Evolutionary conservation across 164 flowering plant species (phyloP), one percentile per base, ranked within the genome.

Genomic region (Berberis vulgaris): DNA sequence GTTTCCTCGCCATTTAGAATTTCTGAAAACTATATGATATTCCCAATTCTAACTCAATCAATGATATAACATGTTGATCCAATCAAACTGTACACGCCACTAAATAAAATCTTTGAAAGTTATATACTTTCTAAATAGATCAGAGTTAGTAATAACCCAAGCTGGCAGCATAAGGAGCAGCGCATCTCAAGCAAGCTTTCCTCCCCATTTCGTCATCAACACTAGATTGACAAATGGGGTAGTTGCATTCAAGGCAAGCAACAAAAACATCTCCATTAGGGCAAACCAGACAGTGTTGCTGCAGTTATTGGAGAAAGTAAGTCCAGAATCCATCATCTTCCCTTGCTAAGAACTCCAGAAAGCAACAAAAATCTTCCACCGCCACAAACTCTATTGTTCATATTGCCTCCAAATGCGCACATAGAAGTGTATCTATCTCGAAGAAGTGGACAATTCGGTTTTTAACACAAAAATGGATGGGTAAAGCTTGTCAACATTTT

Each of bases 161-260:
- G 60, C 41, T 72, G 82, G 70, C 74, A 50, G 69, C 74, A 70
- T 78, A 86, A 0, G 84, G 85, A 67, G 78, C 45, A 2, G 77
- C 84, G 65, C 99, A 91, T n/a, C 87, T 82, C 72, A 83, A 61
- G 78, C 99, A 91, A 41, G 73, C 69, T 43, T 73, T 82, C 7
- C 82, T 79, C n/a, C 96, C 97, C 57, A 83, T 65, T 60, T 89
- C 96, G 45, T 73, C 77, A 47, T 86, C 83, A n/a, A 84, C 44
- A 60, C 99, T 91, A 45, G 77, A 12, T 63, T 69, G 78, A 72
- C 99, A 95, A 60, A 91, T 72, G 13, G 94, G 83, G 73, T 74
- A 84, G 60, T 82, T 84, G 54, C 99, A 95, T 67, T 85, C 91
- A 73, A 78, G 87, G 67, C 99, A 95, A 55, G 86, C 97, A 63